phyloP scores from a whole-genome alignment of 768 basidiomycete genomes.

The Boletus pseudo-olivaceus region DNA sequence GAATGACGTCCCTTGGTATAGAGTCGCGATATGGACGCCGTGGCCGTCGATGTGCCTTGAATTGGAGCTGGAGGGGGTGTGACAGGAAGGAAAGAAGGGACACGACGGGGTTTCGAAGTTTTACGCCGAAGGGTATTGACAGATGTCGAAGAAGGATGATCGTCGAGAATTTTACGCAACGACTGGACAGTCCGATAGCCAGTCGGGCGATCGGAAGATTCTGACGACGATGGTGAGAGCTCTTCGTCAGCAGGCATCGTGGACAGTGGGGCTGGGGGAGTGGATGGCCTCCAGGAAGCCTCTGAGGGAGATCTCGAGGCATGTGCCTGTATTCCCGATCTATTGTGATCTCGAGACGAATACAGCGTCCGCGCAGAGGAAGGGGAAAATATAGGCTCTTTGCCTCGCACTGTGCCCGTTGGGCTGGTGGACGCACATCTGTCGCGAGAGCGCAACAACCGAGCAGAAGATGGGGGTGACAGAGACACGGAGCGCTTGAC shows the following conservation, averaged over 20 bases:
- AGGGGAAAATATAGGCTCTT: slow-evolving; percentile 12
- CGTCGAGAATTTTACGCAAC: slow-evolving; percentile 67
- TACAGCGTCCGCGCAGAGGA: slow-evolving; percentile 10
- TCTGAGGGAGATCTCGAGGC: slow-evolving; percentile 27
- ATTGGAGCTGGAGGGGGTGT: slow-evolving; percentile 49
- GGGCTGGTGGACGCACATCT: slow-evolving; percentile 35
- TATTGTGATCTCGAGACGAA: slow-evolving; percentile 15
- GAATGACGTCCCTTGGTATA: slow-evolving; percentile 61
- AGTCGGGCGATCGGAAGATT: slow-evolving; percentile 47
- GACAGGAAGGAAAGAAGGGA: slow-evolving; percentile 34
- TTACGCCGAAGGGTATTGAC: slow-evolving; percentile 15
- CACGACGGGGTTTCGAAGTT: slow-evolving; percentile 9
- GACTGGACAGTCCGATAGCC: slow-evolving; percentile 64
- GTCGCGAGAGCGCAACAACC: slow-evolving; percentile 32
- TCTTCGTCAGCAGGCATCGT: slow-evolving; percentile 63
- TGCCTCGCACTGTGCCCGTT: slow-evolving; percentile 24
- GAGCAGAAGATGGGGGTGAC: slow-evolving; percentile 22
- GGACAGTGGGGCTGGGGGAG: slow-evolving; percentile 28
- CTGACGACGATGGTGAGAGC: slow-evolving; percentile 45
- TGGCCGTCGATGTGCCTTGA: slow-evolving; percentile 68
- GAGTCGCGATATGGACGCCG: slow-evolving; percentile 74
- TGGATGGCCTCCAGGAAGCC: slow-evolving; percentile 26
- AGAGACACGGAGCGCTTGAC: slow-evolving; percentile 36
- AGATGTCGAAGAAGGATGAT: slow-evolving; percentile 37
- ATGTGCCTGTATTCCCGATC: slow-evolving; percentile 5